Evolutionary conservation across 2,329 filamentous ascomycete species (phyloP), one percentile per base, ranked within the genome.

Genomic region (Epicoccum sorghinum): DNA sequence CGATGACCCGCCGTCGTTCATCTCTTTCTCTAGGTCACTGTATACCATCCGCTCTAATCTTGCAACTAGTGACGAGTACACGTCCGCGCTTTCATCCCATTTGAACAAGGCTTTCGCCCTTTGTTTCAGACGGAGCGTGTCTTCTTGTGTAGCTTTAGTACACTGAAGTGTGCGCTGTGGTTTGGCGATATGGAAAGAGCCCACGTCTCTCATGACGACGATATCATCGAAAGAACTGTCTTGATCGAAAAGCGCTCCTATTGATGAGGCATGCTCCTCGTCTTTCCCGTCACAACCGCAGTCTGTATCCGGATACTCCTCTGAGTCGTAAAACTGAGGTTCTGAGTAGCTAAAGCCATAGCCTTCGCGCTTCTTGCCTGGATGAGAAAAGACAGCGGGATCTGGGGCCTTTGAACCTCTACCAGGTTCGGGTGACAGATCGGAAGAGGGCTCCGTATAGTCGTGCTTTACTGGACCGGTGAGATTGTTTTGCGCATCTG

Each of bases 301-400:
- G n/a, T 65, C 60, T 0, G 65, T 66, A 27, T 66, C 65, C 1
- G 63, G 63, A 24, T 65, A 65, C 22, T 66, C 63, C 22, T 66
- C 60, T 3, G 63, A 65, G n/a, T 65, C 62, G 25, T 50, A 59
- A 50, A 60, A 62, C 14, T 62, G 47, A 7, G 58, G 56, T 22
- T 68, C 65, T 0, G 60, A 58, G 38, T 64, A 69, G 37, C 62
- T 66, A 47, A 67, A 65, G 5, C 67, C 67, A 33, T 66, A 67
- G 3, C 65, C 65, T 44, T 63, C 62, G 12, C 58, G 55, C 29
- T 65, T 63, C 22, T 55, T 61, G 7, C 50, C 52, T 5, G 62
- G 64, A n/a, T 60, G 59, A 13, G 50, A 45, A 13, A 67, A 52
- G 24, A 55, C 47, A 3, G 51, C 51, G 8, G 51, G 44, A 9